These are phyloP conservation scores for Mortierella sp. DNA, from an alignment of 371 early-diverging fungal species.

Conservation along the genomic window DNA sequence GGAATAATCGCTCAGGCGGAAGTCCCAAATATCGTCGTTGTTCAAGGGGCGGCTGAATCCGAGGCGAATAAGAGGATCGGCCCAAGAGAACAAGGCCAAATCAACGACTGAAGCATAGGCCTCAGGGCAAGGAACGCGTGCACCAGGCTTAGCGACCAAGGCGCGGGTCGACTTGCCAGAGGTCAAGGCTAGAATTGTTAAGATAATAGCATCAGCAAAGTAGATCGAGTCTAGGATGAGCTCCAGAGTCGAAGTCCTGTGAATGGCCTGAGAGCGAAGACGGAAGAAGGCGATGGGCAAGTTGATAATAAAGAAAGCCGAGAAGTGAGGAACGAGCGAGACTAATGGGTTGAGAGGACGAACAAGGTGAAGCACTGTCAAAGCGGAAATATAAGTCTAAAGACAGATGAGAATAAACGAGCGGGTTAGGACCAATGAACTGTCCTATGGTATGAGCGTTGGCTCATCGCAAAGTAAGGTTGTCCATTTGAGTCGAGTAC, in stretches of 20 bases:
- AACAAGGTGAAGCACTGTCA: conserved; percentile 64
- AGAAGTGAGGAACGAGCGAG: conserved; percentile 66
- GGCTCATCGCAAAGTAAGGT: not conserved
- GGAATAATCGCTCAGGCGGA: conserved; percentile 65
- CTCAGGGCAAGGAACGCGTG: conserved; percentile 71
- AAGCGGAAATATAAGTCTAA: conserved; percentile 66
- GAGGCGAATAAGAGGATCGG: conserved; percentile 75
- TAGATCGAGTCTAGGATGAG: conserved; percentile 60
- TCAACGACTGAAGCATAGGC: conserved; percentile 74
- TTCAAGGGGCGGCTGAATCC: conserved; percentile 72
- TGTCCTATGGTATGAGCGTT: not conserved
- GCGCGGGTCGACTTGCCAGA: conserved; percentile 61
- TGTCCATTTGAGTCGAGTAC: not conserved
- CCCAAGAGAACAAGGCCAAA: conserved; percentile 82
- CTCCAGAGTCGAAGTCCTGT: conserved; percentile 56
- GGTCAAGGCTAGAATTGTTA: conserved; percentile 63
- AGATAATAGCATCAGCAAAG: conserved; percentile 57
- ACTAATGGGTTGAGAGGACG: conserved; percentile 64
- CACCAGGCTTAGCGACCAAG: conserved; percentile 50
- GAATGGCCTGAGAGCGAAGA: conserved; percentile 63
- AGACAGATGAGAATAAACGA: not conserved
- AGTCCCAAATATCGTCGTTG: conserved; percentile 77
- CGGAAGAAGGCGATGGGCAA: conserved; percentile 63
- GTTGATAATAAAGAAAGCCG: conserved; percentile 63
- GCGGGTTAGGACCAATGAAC: not conserved